Evolutionary conservation across 306 rosid genomes (phyloP).

Genomic region (Boehmeria nivea): DNA sequence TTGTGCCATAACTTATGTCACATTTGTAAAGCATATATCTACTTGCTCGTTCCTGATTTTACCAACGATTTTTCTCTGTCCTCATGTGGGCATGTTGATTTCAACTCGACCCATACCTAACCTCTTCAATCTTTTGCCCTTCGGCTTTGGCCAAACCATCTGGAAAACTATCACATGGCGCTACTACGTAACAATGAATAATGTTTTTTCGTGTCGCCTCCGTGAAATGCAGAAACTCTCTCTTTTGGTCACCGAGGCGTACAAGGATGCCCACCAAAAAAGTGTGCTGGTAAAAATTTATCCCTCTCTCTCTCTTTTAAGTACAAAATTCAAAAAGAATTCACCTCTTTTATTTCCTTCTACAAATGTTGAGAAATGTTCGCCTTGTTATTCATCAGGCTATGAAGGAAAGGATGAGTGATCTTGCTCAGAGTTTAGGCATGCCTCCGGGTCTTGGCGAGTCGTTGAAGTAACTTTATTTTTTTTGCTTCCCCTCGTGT

Average conservation of each 20-base stretch:
- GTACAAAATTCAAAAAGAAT: background rate
- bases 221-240: conserved; percentile 55
- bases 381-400: conserved; percentile 26
- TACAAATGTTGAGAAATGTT: background rate
- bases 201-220: conserved; percentile 1
- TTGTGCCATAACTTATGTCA: too few relatives aligned
- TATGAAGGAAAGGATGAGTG: conserved; percentile 50
- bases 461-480: conserved; percentile 33
- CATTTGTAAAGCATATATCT: too few relatives aligned
- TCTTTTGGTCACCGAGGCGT: conserved; percentile 68
- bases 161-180: too few relatives aligned
- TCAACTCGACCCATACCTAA: too few relatives aligned
- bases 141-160: too few relatives aligned
- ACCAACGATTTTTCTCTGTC: background rate
- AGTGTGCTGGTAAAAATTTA: conserved; percentile 47
- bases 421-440: conserved; percentile 55
- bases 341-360: background rate
- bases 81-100: background rate
- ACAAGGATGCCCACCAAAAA: conserved; percentile 80
- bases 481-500: background rate
- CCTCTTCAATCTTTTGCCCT: too few relatives aligned
- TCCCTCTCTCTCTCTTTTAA: background rate
- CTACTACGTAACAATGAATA: background rate
- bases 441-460: conserved; percentile 47
- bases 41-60: background rate